These are phyloP conservation scores for Beauveria medogensis DNA, from an alignment of 2,329 filamentous ascomycete species.

Conservation along the genomic window DNA sequence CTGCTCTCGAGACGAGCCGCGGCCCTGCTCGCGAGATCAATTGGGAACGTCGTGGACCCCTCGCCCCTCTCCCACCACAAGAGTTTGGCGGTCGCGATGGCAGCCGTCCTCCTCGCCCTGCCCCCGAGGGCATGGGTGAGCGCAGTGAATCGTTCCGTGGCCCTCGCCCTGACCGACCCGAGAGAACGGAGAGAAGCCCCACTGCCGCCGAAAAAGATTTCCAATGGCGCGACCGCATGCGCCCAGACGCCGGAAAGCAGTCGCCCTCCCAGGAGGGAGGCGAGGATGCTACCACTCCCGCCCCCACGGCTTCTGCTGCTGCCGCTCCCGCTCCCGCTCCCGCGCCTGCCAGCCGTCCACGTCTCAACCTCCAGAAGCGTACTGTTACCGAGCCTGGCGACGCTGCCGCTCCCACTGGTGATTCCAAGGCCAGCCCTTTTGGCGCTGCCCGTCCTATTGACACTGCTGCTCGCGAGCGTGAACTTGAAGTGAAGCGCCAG, in stretches of 20 bases:
- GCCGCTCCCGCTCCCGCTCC: constrained; percentile 47
- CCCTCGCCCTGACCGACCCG: constrained; percentile 58
- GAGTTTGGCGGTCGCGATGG: constrained; percentile 49
- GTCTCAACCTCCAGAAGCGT: constrained; percentile 81
- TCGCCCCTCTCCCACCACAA: constrained; percentile 59
- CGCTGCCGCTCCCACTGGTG: constrained; percentile 43
- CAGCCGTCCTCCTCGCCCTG: constrained; percentile 42
- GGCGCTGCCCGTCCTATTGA: constrained; percentile 91
- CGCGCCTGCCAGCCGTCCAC: constrained; percentile 59
- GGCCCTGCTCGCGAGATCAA: constrained; percentile 61
- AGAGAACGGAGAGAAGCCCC: constrained; percentile 58
- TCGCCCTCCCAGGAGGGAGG: constrained; percentile 65
- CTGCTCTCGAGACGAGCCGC: constrained; percentile 44
- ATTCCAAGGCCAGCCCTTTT: constrained; percentile 86
- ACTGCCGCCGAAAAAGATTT: constrained; percentile 90
- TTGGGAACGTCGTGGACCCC: constrained; percentile 91
- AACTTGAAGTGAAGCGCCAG: constrained; percentile 82
- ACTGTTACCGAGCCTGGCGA: constrained; percentile 70
- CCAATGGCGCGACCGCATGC: constrained; percentile 89
- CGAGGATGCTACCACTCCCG: constrained; percentile 66
- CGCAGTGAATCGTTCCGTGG: constrained; percentile 50
- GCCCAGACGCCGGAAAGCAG: constrained; percentile 60
- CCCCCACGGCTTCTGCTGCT: constrained; percentile 45
- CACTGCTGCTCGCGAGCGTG: constrained; percentile 78
- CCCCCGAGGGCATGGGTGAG: constrained; percentile 45